Percentiles rank a stretch among this genome's conserved stretches.
Evolutionary conservation across 768 basidiomycete genomes (phyloP).

Genomic region (Suillus paluster): DNA sequence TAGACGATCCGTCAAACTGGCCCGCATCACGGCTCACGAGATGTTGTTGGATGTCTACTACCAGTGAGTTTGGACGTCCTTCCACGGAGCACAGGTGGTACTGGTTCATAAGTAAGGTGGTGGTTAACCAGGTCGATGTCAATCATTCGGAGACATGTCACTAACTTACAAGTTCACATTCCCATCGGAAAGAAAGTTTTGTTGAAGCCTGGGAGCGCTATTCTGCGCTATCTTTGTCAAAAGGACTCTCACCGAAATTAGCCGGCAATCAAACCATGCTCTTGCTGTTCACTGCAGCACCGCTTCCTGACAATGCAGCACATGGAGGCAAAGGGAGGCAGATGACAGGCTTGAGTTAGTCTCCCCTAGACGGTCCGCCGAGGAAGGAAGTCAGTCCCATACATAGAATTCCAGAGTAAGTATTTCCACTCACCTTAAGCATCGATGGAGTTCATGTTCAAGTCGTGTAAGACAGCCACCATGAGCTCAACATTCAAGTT

Average conservation of each 20-base stretch:
- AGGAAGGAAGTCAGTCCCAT: not conserved
- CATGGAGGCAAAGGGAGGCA: not conserved
- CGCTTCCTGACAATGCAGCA: not conserved
- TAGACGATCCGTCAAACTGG: conserved; percentile 23
- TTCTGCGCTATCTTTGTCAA: no score
- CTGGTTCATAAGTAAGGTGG: not conserved
- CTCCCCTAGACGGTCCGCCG: not conserved
- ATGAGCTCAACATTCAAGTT: no score
- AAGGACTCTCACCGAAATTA: not conserved
- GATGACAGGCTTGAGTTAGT: not conserved
- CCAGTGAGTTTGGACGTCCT: not conserved
- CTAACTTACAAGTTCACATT: not conserved
- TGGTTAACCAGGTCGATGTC: no score
- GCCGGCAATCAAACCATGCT: not conserved
- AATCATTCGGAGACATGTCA: not conserved
- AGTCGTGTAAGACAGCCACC: no score
- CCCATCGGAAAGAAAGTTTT: not conserved
- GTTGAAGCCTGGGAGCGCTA: not conserved
- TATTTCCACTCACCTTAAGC: no score
- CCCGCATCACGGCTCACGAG: not conserved
- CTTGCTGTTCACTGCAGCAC: not conserved
- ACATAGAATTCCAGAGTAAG: not conserved
- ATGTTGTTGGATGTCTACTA: not conserved
- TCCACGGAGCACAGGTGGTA: not conserved
- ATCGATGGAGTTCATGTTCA: no score